Conservation (phyloP, 2,329 filamentous ascomycete genomes). For the Trichoderma breve region DNA sequence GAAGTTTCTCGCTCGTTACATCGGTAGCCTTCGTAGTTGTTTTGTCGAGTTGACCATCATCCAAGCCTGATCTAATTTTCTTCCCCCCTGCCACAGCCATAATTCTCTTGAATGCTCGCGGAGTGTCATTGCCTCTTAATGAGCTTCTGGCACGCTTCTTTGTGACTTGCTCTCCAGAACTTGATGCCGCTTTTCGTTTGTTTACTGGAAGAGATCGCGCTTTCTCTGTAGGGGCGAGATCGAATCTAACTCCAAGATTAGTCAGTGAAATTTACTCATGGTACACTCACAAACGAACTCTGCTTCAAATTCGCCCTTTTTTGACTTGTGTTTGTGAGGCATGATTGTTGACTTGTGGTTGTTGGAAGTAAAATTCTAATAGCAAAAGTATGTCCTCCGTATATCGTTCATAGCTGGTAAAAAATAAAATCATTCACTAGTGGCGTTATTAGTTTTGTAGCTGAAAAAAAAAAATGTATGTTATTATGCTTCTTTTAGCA, state of each 20-base stretch:
- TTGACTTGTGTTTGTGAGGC: constrained; percentile 49
- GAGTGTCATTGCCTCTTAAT: constrained; percentile 69
- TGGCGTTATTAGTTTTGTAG: neutral
- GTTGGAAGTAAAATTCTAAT: neutral
- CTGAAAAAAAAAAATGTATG: neutral
- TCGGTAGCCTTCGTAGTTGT: constrained; percentile 25
- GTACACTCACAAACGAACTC: constrained; percentile 40
- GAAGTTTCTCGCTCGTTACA: constrained; percentile 47
- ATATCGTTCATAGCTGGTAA: neutral
- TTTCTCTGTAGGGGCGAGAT: constrained; percentile 49
- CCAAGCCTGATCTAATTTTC: constrained; percentile 61
- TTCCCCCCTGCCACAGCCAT: constrained; percentile 71
- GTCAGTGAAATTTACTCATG: neutral
- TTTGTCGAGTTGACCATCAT: constrained; percentile 56
- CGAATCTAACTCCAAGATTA: constrained; percentile 39
- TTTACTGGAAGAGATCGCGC: constrained; percentile 50
- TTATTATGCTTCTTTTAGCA: neutral
- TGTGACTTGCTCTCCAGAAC: constrained; percentile 38
- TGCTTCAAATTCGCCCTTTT: constrained; percentile 50
- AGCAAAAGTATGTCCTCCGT: neutral
- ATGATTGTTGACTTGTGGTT: neutral
- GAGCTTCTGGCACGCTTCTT: constrained; percentile 48
- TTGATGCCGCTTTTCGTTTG: constrained; percentile 23
- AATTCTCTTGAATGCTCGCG: constrained; percentile 80
- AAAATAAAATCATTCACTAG: neutral